Conservation (phyloP, 2,329 filamentous ascomycete species). For the Aspergillus fumigatiaffinis region DNA sequence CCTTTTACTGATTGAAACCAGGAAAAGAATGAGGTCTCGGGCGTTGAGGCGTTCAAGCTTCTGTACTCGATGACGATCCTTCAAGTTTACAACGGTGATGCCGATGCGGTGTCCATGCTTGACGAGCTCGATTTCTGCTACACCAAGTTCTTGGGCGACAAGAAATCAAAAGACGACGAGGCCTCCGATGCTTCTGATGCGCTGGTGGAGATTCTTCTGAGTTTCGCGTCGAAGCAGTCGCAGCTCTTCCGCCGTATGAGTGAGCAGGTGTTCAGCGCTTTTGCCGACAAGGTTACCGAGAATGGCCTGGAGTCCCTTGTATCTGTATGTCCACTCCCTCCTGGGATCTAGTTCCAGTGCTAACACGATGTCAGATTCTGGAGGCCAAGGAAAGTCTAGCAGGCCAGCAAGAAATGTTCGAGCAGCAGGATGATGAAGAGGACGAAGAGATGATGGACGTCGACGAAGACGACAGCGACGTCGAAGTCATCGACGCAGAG, state of each 20-base stretch:
- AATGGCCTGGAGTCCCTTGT: slow-evolving; percentile 65
- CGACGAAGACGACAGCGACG: slow-evolving; percentile 38
- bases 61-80: slow-evolving; percentile 81
- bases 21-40: slow-evolving; percentile 44
- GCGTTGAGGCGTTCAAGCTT: slow-evolving; percentile 66
- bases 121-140: slow-evolving; percentile 77
- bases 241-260: slow-evolving; percentile 80
- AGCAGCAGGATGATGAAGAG: slow-evolving; percentile 60
- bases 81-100: slow-evolving; percentile 84
- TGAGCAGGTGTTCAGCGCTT: slow-evolving; percentile 81
- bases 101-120: slow-evolving; percentile 77
- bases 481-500: slow-evolving; percentile 37
- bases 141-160: slow-evolving; percentile 54
- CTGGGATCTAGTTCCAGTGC: slow-evolving; percentile 1
- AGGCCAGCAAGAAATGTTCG: slow-evolving; percentile 84
- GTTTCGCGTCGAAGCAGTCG: slow-evolving; percentile 81
- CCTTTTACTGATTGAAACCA: slow-evolving; percentile 38
- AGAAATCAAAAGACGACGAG: slow-evolving; percentile 52
- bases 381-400: slow-evolving; percentile 73
- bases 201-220: slow-evolving; percentile 83
- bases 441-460: slow-evolving; percentile 51
- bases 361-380: slow-evolving; percentile 60
- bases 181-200: slow-evolving; percentile 58
- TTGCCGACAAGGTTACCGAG: slow-evolving; percentile 69
- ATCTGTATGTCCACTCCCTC: slow-evolving; percentile 29